Evolutionary conservation across 352 stramenopile genomes (phyloP).

Genomic region (Pilasporangium apinafurcum): DNA sequence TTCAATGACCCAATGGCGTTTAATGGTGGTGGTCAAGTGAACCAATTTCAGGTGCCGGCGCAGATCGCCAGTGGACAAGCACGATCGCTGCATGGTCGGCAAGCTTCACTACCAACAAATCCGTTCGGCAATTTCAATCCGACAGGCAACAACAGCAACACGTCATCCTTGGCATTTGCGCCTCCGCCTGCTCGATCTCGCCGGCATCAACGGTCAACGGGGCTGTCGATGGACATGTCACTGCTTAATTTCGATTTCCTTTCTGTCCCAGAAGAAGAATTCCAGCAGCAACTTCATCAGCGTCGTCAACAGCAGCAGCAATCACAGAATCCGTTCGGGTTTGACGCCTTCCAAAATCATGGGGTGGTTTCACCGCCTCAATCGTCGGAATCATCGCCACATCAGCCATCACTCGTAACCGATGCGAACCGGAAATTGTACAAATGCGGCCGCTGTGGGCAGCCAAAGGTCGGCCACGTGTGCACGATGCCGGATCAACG

Average conservation of each 20-base stretch:
- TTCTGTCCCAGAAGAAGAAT: conserved; percentile 54
- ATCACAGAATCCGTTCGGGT: conserved; percentile 14
- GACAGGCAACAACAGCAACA: conserved; percentile 23
- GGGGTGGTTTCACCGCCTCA: no score
- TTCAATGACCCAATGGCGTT: conserved; percentile 3
- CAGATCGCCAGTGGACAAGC: conserved; percentile 49
- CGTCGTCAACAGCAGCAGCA: conserved; percentile 32
- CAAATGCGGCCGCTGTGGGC: conserved; percentile 81
- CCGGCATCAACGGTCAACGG: conserved; percentile 46
- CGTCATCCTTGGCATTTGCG: no score
- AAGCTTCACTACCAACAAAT: conserved; percentile 33
- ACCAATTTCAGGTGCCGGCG: conserved; percentile 42
- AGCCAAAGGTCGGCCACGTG: conserved; percentile 82
- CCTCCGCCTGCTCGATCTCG: conserved; percentile 12
- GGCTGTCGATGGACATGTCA: conserved; percentile 79
- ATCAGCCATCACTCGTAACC: conserved; percentile 10
- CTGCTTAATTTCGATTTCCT: conserved; percentile 75
- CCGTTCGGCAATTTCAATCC: neutral
- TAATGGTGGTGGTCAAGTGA: neutral
- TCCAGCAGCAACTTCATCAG: no score
- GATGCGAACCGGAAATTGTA: conserved; percentile 73
- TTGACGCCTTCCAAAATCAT: no score
- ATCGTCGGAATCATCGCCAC: no score
- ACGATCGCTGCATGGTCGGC: conserved; percentile 48
- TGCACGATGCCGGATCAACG: conserved; percentile 82